phyloP scores from a whole-genome alignment of 164 flowering plant genomes.

The Nymphaea colorata region DNA sequence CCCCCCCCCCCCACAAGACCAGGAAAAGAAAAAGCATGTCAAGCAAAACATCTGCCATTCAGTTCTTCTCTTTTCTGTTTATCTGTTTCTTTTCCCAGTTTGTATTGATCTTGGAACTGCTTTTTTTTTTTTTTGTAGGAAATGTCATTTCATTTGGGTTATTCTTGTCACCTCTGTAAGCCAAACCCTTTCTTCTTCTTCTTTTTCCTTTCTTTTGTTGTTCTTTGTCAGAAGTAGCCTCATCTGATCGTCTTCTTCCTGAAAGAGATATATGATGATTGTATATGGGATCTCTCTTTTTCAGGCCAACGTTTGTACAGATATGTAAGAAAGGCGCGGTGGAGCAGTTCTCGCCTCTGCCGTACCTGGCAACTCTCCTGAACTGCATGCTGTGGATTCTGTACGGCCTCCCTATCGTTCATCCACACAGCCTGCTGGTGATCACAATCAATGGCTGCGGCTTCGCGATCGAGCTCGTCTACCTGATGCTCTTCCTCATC shows the following conservation, averaged over 20 bases:
- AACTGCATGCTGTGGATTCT: conserved; percentile 13
- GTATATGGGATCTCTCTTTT: not conserved
- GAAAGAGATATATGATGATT: too few species aligned
- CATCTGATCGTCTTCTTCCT: too few species aligned
- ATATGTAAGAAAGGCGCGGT: conserved; percentile 16
- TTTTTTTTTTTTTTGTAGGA: conserved; percentile 34
- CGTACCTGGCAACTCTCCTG: conserved; percentile 16
- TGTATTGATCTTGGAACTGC: not conserved
- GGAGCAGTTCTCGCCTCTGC: conserved; percentile 11
- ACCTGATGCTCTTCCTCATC: conserved; percentile 7
- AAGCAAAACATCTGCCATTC: too few species aligned
- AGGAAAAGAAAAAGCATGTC: too few species aligned
- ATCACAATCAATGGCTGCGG: conserved; percentile 12
- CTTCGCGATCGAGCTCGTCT: conserved; percentile 7
- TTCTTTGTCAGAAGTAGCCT: too few species aligned
- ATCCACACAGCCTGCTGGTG: conserved; percentile 12
- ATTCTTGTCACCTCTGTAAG: conserved; percentile 70
- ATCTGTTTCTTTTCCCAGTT: not conserved
- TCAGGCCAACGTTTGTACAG: conserved; percentile 16
- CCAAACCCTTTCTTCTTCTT: too few species aligned
- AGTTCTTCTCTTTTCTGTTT: not conserved
- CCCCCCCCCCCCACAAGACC: not conserved
- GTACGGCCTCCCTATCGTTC: conserved; percentile 10
- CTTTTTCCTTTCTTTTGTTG: too few species aligned
- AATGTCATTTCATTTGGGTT: conserved; percentile 41